Base-by-base conservation (phyloP, 768 basidiomycete genomes). In the Tephrocybe sp. region DNA sequence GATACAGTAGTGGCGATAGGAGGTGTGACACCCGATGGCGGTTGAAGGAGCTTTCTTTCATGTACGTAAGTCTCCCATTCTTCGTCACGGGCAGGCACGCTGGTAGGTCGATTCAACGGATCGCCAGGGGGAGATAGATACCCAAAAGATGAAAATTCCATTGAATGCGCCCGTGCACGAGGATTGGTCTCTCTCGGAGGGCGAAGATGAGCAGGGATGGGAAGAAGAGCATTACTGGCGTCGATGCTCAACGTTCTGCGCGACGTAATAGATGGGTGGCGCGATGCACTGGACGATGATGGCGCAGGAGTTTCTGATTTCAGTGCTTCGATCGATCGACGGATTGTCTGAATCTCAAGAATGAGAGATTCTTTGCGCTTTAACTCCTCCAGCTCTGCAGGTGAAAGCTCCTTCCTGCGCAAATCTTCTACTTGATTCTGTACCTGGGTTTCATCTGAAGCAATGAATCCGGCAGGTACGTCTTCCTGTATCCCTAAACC, bases 51-150 rank as follows among this genome's bases (percentile, higher is more conserved):
- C 62, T 87, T 91, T 49, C 93, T 81, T 44, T 95, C 90, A 39
- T 83, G 83, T 43, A 93, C 78, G 65, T 97, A 96, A 39, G 78
- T 69, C 55, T 95, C 88, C 93, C 93, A 97, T 56, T 89, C 85
- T n/a, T 80, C 76, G 38, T 88, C 83, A 43, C 78, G 79, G 35
- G 88, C 67, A n/a, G 88, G 87, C 5, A 75, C 84, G 58, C 87
- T 89, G 0, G 82, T 85, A 13, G 89, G 87, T 34, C 88, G 77
- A 49, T 76, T 75, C 48, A 87, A 82, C 1, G 82, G 72, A 48
- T 79, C 77, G 12, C 79, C 79, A 13, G 77, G 58, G 19, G 71
- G 61, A 45, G 72, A 65, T 30, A 72, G 64, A 53, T 76, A 69
- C 36, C 75, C 64, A 36, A 80, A 62, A 43, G 72, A 69, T 12